Conservation (phyloP, 192 early-diverging fungal genomes). For the Umbelopsis isabellina region DNA sequence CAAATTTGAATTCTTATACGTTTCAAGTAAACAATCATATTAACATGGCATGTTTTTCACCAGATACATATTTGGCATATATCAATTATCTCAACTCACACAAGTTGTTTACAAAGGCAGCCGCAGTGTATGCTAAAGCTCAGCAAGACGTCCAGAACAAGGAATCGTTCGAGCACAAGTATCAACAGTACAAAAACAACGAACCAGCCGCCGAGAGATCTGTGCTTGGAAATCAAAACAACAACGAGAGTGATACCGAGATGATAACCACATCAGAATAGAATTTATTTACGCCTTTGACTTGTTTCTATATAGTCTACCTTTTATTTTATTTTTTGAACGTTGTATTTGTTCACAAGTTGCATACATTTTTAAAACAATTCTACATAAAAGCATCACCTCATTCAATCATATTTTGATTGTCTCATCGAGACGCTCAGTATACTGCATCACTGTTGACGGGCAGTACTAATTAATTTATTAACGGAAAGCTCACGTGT, state of each 20-base stretch:
- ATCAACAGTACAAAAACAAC: constrained; percentile 26
- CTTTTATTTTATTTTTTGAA: constrained; percentile 1
- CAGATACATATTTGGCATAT: constrained; percentile 48
- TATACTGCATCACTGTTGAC: no score
- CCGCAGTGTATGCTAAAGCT: constrained; percentile 62
- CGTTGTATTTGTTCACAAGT: constrained; percentile 21
- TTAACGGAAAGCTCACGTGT: no score
- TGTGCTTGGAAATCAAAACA: not conserved
- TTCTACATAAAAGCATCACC: constrained; percentile 7
- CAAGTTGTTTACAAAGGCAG: constrained; percentile 50
- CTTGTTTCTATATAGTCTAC: not conserved
- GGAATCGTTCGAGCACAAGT: constrained; percentile 50
- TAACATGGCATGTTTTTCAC: not conserved
- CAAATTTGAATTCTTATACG: not conserved
- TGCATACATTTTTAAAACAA: constrained; percentile 11
- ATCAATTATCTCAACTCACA: constrained; percentile 47
- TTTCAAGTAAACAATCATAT: not conserved
- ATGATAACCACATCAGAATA: constrained; percentile 21
- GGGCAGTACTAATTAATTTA: no score
- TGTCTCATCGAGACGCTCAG: no score
- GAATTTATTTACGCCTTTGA: not conserved
- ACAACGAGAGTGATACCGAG: not conserved
- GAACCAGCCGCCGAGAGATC: not conserved
- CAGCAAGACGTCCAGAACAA: constrained; percentile 56
- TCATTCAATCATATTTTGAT: not conserved